Percentiles rank a stretch among this genome's conserved stretches.
phyloP scores from a whole-genome alignment of 164 flowering plant species.

The Akebia trifoliata region DNA sequence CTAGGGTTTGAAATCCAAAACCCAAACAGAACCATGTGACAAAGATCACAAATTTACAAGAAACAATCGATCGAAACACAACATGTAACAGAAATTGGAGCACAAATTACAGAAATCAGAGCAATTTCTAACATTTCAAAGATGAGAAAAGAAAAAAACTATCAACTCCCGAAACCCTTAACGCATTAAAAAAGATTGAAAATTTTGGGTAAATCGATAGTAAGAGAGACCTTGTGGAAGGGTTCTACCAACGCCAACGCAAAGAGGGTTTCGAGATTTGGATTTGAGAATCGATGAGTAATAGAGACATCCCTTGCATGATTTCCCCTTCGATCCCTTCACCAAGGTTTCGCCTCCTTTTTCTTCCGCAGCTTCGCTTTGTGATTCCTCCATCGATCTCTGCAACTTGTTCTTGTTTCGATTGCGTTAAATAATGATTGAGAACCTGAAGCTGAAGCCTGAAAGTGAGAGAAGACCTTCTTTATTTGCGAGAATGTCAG shows the following conservation, averaged over 20 bases:
- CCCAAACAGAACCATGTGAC: not conserved
- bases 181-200: too few relatives aligned
- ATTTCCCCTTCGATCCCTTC: slow-evolving; percentile 21
- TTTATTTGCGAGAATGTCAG: too few relatives aligned
- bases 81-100: not conserved
- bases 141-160: too few relatives aligned
- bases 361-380: slow-evolving; percentile 7
- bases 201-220: too few relatives aligned
- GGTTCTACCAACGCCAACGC: slow-evolving; percentile 36
- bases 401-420: too few relatives aligned
- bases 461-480: too few relatives aligned
- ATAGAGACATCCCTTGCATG: slow-evolving; percentile 47
- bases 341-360: not conserved
- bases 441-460: too few relatives aligned
- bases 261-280: slow-evolving; percentile 34
- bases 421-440: too few relatives aligned
- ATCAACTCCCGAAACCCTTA: too few relatives aligned
- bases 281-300: slow-evolving; percentile 42
- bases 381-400: too few relatives aligned
- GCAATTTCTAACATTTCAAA: not conserved
- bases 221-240: slow-evolving; percentile 31
- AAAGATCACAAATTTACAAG: not conserved
- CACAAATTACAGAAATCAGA: not conserved
- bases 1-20: not conserved
- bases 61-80: slow-evolving; percentile 3